Evolutionary conservation across 2,329 filamentous ascomycete species (phyloP), one percentile per base, ranked within the genome.

Genomic region (Paraphoma sp.): DNA sequence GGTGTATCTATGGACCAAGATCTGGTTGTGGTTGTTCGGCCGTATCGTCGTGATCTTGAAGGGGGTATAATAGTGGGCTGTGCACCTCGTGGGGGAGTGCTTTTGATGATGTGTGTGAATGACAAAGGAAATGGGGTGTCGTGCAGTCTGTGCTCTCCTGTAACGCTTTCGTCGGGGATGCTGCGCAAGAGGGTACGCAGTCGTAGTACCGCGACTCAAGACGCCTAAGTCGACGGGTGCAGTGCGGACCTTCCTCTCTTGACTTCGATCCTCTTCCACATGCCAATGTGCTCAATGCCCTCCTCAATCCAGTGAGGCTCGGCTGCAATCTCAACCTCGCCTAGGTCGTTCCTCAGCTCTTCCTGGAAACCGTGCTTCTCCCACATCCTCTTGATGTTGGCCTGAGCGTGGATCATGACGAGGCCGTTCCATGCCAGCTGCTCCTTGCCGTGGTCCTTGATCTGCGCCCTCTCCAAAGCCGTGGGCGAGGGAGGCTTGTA

Each of bases 281-380:
- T 96, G 57, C 91, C 93, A 16, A 96, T 83, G 80, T 97, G 92
- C 62, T 85, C 82, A 52, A 97, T 94, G 4, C 90, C 91, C 70
- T 95, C 92, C 75, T 97, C 93, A 59, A 83, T 82, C 92, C 93
- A 97, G 30, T 66, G 70, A 31, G 65, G 65, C 52, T 76, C 72
- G 17, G 69, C 71, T 2, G 51, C 36, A 16, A 74, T 70, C 45
- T 73, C 70, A 1, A 75, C 62, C 10, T 70, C 58, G 18, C 70
- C 73, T 1, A 66, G 48, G 31, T 75, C 82, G 0, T 91, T 91
- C 85, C 94, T 86, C 9, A 78, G 81, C 69, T 90, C 83, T 76
- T 97, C 93, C 59, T 81, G 78, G 74, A 97, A 97, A 0, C 92
- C 93, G 76, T 89, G 84, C 69, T 82, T 84, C 68, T 80, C 78